Conservation (phyloP, 2,329 filamentous ascomycete genomes). For the Dichotomopilus funicola region DNA sequence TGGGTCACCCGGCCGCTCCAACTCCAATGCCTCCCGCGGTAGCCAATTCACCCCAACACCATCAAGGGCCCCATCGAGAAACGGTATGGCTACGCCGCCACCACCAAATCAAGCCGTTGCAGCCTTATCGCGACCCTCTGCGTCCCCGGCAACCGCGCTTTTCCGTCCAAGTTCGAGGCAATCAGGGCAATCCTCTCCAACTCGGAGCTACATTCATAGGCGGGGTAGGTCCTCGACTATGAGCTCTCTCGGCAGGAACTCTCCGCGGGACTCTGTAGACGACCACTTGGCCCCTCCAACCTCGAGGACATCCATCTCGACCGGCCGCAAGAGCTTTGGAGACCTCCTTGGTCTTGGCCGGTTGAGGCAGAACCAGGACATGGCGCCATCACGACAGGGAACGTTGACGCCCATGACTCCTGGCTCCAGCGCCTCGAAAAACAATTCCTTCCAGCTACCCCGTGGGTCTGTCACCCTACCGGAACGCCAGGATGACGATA, state of each 20-base stretch:
- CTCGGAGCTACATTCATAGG: slow-evolving; percentile 51
- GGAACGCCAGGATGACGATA: slow-evolving; percentile 78
- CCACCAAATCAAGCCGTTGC: slow-evolving; percentile 30
- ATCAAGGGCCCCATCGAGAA: slow-evolving; percentile 26
- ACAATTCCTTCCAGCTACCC: slow-evolving; percentile 72
- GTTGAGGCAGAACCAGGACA: slow-evolving; percentile 75
- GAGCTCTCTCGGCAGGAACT: slow-evolving; percentile 64
- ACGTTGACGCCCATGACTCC: slow-evolving; percentile 65
- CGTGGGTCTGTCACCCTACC: slow-evolving; percentile 68
- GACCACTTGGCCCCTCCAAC: slow-evolving; percentile 61
- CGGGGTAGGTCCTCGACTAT: slow-evolving; percentile 83
- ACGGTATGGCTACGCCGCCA: slow-evolving; percentile 28
- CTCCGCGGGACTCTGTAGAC: slow-evolving; percentile 54
- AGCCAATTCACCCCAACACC: slow-evolving; percentile 28
- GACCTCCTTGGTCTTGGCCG: slow-evolving; percentile 76
- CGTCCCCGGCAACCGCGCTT: slow-evolving; percentile 44
- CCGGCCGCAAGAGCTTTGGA: slow-evolving; percentile 88
- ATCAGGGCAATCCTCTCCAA: slow-evolving; percentile 62
- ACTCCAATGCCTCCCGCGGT: slow-evolving; percentile 11
- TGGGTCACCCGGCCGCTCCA: slow-evolving; percentile 13
- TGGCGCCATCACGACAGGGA: slow-evolving; percentile 57
- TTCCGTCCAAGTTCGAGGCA: slow-evolving; percentile 43
- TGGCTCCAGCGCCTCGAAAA: slow-evolving; percentile 64
- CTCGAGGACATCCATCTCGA: slow-evolving; percentile 75
- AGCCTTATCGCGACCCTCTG: slow-evolving; percentile 29